A percentile compares a stretch with the other conserved stretches of the same genome.
phyloP scores from a whole-genome alignment of 1,284 basidiomycete species.

The Apiotrichum brassicae region DNA sequence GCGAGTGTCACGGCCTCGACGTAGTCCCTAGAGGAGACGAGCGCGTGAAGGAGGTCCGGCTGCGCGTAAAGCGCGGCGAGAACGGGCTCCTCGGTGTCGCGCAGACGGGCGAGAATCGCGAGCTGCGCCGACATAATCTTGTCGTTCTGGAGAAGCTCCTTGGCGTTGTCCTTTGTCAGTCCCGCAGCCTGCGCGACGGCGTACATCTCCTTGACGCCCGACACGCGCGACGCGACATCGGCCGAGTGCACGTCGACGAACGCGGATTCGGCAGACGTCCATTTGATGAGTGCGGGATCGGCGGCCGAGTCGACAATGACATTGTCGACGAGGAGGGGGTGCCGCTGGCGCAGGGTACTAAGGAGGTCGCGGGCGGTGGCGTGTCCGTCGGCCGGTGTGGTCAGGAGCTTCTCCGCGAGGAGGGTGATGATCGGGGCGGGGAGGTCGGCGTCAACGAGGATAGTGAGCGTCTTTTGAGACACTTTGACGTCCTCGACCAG shows the following conservation, averaged over 20 bases:
- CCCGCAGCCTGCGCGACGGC: constrained; percentile 14
- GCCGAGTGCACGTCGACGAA: constrained; percentile 45
- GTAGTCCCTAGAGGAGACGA: constrained; percentile 49
- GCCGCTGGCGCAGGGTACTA: constrained; percentile 34
- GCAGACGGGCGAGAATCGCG: constrained; percentile 54
- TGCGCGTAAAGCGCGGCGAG: constrained; percentile 61
- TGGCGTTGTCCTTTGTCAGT: constrained; percentile 9
- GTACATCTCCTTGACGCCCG: constrained; percentile 42
- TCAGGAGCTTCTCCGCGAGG: constrained; percentile 25
- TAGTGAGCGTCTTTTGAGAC: constrained; percentile 19
- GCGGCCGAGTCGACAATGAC: constrained; percentile 23
- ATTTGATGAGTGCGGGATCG: constrained; percentile 16
- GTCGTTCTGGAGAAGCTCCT: constrained; percentile 10
- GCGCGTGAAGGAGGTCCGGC: constrained; percentile 50
- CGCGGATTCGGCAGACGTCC: constrained; percentile 20
- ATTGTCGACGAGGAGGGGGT: constrained; percentile 35
- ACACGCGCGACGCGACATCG: constrained; percentile 42
- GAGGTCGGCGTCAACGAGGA: constrained; percentile 26
- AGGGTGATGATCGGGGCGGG: constrained; percentile 24
- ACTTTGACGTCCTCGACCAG: constrained; percentile 21
- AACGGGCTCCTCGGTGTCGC: constrained; percentile 59
- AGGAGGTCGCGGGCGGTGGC: constrained; percentile 27
- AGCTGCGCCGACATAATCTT: constrained; percentile 31
- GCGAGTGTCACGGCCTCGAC: constrained; percentile 52
- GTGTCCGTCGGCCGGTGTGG: constrained; percentile 12